Evolutionary conservation across 192 early-diverging fungal genomes (phyloP).

Genomic region (Ambispora gerdemannii): DNA sequence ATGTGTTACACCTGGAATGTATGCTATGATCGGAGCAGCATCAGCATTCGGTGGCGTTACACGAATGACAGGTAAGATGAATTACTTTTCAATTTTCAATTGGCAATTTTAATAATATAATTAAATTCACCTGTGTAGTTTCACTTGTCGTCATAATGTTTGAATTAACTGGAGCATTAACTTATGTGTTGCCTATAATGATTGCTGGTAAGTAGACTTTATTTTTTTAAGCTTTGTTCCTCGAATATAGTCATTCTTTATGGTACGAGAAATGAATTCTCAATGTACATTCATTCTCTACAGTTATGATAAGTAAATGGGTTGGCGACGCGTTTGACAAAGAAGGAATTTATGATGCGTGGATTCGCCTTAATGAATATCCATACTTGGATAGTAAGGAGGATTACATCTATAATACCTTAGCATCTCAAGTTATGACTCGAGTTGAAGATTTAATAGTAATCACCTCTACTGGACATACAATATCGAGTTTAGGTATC

Average conservation of each 20-base stretch:
- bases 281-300: no score
- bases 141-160: conserved; percentile 98
- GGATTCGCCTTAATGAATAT: conserved; percentile 58
- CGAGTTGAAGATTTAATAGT: conserved; percentile 60
- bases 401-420: conserved; percentile 50
- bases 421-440: conserved; percentile 60
- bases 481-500: conserved; percentile 41
- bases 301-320: conserved; percentile 74
- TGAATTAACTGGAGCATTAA: conserved; percentile 94
- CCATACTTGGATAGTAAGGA: conserved; percentile 64
- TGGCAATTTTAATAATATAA: not conserved
- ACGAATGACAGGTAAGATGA: conserved; percentile 69
- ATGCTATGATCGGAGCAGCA: conserved; percentile 85
- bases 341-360: conserved; percentile 63
- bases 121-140: conserved; percentile 41
- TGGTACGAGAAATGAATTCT: no score
- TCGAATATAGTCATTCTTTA: no score
- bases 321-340: conserved; percentile 72
- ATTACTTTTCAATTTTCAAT: conserved; percentile 34
- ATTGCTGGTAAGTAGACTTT: conserved; percentile 60
- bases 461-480: conserved; percentile 43
- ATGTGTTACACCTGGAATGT: conserved; percentile 80
- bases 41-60: conserved; percentile 77
- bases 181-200: conserved; percentile 93
- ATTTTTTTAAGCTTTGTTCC: no score